Evolutionary conservation across 2,329 filamentous ascomycete genomes (phyloP).

Genomic region (Exserohilum rostratum): DNA sequence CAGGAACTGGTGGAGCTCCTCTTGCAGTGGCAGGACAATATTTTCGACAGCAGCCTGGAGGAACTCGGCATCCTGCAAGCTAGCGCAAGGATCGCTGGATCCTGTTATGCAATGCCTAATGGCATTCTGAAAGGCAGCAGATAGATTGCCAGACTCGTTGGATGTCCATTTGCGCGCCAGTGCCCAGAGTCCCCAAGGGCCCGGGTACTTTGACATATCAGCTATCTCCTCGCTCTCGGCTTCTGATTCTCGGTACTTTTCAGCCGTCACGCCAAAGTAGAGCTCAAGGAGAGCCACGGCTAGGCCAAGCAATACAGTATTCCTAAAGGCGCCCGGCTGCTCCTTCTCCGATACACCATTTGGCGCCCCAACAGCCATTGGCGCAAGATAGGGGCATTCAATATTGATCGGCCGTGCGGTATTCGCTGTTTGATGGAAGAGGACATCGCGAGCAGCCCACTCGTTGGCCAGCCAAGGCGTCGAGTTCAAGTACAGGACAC

Average conservation of each 20-base stretch:
- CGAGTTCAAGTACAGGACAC: conserved; percentile 44
- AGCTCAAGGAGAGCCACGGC: conserved; percentile 45
- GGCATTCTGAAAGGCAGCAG: conserved; percentile 43
- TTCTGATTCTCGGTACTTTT: conserved; percentile 35
- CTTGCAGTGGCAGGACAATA: conserved; percentile 46
- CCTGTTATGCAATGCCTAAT: conserved; percentile 45
- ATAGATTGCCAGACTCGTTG: conserved; percentile 43
- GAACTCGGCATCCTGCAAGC: conserved; percentile 42
- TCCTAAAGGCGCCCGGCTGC: conserved; percentile 35
- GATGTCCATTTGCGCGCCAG: conserved; percentile 46
- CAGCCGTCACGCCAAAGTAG: conserved; percentile 44
- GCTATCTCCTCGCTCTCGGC: conserved; percentile 21
- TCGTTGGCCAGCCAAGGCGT: conserved; percentile 47
- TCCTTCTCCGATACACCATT: conserved; percentile 8
- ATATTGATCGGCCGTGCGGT: conserved; percentile 34
- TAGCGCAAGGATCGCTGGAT: conserved; percentile 43
- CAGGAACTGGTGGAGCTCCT: conserved; percentile 46
- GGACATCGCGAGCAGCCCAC: conserved; percentile 43
- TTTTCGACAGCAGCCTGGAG: conserved; percentile 46
- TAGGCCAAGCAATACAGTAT: conserved; percentile 43
- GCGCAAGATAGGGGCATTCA: conserved; percentile 41
- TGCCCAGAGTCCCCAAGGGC: conserved; percentile 38
- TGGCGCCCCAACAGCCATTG: conserved; percentile 12
- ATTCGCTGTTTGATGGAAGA: conserved; percentile 35
- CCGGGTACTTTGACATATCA: conserved; percentile 24